Evolutionary conservation across 1,284 basidiomycete genomes (phyloP), one percentile per base, ranked within the genome.

Genomic region (Tremellales sp.): DNA sequence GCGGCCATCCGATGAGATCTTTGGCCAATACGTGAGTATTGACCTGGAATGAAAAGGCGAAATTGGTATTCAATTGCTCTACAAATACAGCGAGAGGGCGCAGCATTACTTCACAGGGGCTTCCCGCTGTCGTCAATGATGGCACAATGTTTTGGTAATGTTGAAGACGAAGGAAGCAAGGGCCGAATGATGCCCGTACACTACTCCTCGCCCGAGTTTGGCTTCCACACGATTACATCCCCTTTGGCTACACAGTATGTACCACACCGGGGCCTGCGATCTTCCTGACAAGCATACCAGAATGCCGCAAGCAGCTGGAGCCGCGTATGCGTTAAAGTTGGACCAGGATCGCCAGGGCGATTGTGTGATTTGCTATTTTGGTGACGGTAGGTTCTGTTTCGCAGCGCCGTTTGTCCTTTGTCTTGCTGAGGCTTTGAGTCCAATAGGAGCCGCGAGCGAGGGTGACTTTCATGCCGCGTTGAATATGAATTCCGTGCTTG

Each of bases 171-270:
- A n/a, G 80, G 81, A 12, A 82, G 84, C n/a, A 89, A 90, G 66
- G 90, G 90, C 24, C 78, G 85, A 43, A 87, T 90, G 67, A 91
- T 91, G 88, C 87, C 87, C 8, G 83, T 89, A 44, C 92, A 97
- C 66, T 91, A 92, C 69, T 87, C 88, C 7, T 90, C 89, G 4
- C 78, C 80, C 2, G 74, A 83, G 48, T 81, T 86, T 54, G 90
- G 94, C 67, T 94, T 94, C 68, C 88, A 93, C 71, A 90, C 87
- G 25, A 93, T 97, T 54, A 94, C 91, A 4, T 91, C 87, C 9
- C 87, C 92, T 1, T 77, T 97, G n/a, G 88, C 86, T 2, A 97
- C 92, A 0, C 92, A 97, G 73, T 66, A 41, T 54, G 62, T 53
- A 19, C 4, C 4, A 6, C 35, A 31, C 22, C 39, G 24, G 5